phyloP scores from a whole-genome alignment of 2,329 filamentous ascomycete genomes.

The Beauveria brongniartii region DNA sequence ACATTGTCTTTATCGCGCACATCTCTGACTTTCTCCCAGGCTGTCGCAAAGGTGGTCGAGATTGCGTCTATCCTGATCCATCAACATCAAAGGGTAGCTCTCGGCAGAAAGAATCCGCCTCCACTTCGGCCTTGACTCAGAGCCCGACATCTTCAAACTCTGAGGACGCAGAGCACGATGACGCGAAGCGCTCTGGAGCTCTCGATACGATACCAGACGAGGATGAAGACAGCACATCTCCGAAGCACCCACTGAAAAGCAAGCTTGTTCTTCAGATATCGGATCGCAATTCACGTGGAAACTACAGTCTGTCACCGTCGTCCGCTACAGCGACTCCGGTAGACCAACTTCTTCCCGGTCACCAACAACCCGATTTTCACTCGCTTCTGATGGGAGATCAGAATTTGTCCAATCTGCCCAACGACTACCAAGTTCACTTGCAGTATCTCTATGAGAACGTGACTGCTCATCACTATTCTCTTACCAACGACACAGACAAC shows the following conservation, averaged over 20 bases:
- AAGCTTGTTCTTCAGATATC: slow-evolving; percentile 39
- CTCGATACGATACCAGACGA: slow-evolving; percentile 49
- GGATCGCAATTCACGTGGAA: slow-evolving; percentile 45
- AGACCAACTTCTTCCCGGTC: neutral
- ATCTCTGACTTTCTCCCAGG: slow-evolving; percentile 41
- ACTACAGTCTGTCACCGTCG: slow-evolving; percentile 45
- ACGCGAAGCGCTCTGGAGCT: slow-evolving; percentile 22
- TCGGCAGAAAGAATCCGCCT: slow-evolving; percentile 31
- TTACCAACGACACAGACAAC: slow-evolving; percentile 60
- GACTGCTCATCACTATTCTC: slow-evolving; percentile 73
- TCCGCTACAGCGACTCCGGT: slow-evolving; percentile 32
- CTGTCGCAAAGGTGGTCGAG: slow-evolving; percentile 84
- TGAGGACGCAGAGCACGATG: slow-evolving; percentile 32
- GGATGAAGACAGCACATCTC: slow-evolving; percentile 31
- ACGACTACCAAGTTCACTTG: slow-evolving; percentile 70
- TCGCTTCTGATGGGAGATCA: slow-evolving; percentile 12
- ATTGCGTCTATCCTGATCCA: slow-evolving; percentile 81
- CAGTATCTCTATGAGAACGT: slow-evolving; percentile 71
- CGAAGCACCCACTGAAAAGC: slow-evolving; percentile 19
- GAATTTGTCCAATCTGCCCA: slow-evolving; percentile 52
- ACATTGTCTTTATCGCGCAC: slow-evolving; percentile 11
- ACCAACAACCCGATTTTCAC: slow-evolving; percentile 19
- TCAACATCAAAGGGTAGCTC: slow-evolving; percentile 35
- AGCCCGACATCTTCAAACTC: slow-evolving; percentile 47
- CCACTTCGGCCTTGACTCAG: slow-evolving; percentile 27